phyloP scores from a whole-genome alignment of 495 filamentous ascomycete species.

The Sphaerosporella brunnea region DNA sequence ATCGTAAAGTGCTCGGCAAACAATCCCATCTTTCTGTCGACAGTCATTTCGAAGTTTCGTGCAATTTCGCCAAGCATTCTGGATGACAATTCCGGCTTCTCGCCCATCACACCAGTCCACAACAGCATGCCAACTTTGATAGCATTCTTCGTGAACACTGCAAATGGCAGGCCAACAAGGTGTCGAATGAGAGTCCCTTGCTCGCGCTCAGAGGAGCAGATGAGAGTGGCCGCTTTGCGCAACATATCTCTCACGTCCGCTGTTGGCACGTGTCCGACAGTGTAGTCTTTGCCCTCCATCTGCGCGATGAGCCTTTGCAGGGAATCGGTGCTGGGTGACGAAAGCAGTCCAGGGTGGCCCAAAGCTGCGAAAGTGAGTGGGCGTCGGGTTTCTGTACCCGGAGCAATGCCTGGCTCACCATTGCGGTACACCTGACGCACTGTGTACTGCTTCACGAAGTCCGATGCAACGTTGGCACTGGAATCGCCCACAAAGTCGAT shows the following conservation, averaged over 20 bases:
- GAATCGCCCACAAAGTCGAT: conserved; percentile 53
- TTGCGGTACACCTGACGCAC: conserved; percentile 85
- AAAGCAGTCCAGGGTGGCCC: conserved; percentile 29
- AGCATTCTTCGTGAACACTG: conserved; percentile 78
- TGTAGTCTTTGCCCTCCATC: conserved; percentile 48
- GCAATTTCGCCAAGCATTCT: conserved; percentile 67
- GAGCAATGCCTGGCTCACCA: conserved; percentile 47
- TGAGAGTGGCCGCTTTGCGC: conserved; percentile 61
- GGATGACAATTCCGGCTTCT: conserved; percentile 74
- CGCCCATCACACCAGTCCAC: conserved; percentile 92
- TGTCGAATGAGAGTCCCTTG: conserved; percentile 63
- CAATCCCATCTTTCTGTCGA: conserved; percentile 55
- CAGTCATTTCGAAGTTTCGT: conserved; percentile 67
- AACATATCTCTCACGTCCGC: conserved; percentile 61
- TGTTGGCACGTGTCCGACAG: conserved; percentile 49
- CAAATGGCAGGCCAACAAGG: conserved; percentile 79
- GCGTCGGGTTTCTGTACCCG: conserved; percentile 38
- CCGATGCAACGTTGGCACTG: conserved; percentile 74
- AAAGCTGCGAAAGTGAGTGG: conserved; percentile 41
- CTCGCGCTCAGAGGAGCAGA: conserved; percentile 56
- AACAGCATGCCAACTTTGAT: conserved; percentile 90
- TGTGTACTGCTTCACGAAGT: conserved; percentile 94
- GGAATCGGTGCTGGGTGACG: conserved; percentile 28
- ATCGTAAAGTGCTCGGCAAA: conserved; percentile 68
- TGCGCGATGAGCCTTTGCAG: conserved; percentile 39